These are phyloP conservation scores for Tranzscheliella williamsii DNA, from an alignment of 1,284 basidiomycete species.

Conservation along the genomic window DNA sequence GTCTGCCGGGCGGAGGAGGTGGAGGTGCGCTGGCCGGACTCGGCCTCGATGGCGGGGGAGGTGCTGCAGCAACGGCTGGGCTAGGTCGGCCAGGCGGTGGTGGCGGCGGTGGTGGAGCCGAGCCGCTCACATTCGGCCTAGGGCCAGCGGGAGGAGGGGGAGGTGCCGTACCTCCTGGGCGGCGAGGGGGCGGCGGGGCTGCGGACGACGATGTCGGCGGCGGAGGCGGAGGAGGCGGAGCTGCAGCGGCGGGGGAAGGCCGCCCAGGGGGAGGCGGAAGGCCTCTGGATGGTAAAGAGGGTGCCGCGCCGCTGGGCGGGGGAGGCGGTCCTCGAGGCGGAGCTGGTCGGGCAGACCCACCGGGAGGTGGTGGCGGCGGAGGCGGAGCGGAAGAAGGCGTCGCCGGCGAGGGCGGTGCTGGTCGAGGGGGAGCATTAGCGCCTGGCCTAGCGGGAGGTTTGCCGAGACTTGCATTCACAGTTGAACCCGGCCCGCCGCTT, in stretches of 20 bases:
- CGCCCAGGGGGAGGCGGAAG: slow-evolving; percentile 33
- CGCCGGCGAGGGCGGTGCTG: slow-evolving; percentile 9
- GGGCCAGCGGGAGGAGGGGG: not conserved
- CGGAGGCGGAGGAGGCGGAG: slow-evolving; percentile 21
- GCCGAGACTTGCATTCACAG: slow-evolving; percentile 23
- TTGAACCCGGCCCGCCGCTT: slow-evolving; percentile 11
- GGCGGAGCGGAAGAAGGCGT: slow-evolving; percentile 14
- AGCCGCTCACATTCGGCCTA: not conserved
- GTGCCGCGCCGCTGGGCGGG: slow-evolving; percentile 23
- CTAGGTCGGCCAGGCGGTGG: slow-evolving; percentile 24
- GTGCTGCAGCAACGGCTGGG: slow-evolving; percentile 4
- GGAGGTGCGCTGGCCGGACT: slow-evolving; percentile 8
- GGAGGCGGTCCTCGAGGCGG: slow-evolving; percentile 29
- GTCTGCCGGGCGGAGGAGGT: slow-evolving; percentile 8
- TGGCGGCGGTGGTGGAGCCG: slow-evolving; percentile 15
- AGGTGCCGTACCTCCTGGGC: slow-evolving; percentile 1
- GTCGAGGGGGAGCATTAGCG: slow-evolving; percentile 11
- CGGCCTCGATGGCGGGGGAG: slow-evolving; percentile 6
- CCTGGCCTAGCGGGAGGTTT: slow-evolving; percentile 31
- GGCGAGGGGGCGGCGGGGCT: slow-evolving; percentile 1
- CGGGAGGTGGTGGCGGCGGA: slow-evolving; percentile 13
- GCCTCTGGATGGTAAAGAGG: slow-evolving; percentile 24
- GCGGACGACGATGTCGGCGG: slow-evolving; percentile 13
- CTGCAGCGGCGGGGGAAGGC: slow-evolving; percentile 11
- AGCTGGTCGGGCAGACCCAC: slow-evolving; percentile 3